Evolutionary conservation across 2,329 filamentous ascomycete species (phyloP).

Genomic region (Emmonsiellopsis sp.): DNA sequence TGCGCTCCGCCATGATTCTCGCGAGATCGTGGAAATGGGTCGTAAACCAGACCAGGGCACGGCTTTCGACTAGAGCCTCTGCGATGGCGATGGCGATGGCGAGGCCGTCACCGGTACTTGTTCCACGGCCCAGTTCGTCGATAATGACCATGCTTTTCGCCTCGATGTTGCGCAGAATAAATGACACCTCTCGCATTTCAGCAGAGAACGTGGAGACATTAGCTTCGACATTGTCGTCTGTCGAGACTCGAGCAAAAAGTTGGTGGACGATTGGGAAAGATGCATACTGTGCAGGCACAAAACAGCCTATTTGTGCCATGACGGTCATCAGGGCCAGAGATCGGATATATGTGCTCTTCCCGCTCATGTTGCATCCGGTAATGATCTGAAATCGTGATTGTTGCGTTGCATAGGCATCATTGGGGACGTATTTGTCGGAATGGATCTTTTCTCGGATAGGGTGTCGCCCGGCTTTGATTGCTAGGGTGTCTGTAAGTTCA

Average conservation of each 20-base stretch:
- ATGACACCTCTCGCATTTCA: conserved; percentile 94
- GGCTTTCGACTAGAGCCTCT: conserved; percentile 73
- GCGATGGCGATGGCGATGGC: conserved; percentile 85
- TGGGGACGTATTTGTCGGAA: conserved; percentile 64
- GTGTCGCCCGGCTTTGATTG: conserved; percentile 66
- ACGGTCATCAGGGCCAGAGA: conserved; percentile 74
- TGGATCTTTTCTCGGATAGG: conserved; percentile 70
- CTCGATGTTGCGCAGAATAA: conserved; percentile 79
- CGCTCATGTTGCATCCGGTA: conserved; percentile 96
- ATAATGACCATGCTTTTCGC: conserved; percentile 69
- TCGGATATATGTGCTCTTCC: conserved; percentile 91
- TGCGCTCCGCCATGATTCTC: conserved; percentile 61
- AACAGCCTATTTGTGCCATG: conserved; percentile 90
- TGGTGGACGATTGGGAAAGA: conserved; percentile 71
- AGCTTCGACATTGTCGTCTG: conserved; percentile 78
- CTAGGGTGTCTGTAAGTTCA: conserved; percentile 58
- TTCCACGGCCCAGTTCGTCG: conserved; percentile 87
- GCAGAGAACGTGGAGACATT: conserved; percentile 90
- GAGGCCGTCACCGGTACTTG: conserved; percentile 78
- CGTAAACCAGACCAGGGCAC: conserved; percentile 79
- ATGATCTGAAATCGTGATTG: conserved; percentile 84
- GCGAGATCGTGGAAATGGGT: conserved; percentile 87
- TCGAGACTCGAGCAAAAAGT: conserved; percentile 78
- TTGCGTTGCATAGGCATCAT: conserved; percentile 77
- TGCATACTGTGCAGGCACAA: conserved; percentile 79